A percentile compares a stretch with the other conserved stretches of the same genome.
Conservation (phyloP, 192 early-diverging fungal species). For the Neocallimastix lanati region DNA sequence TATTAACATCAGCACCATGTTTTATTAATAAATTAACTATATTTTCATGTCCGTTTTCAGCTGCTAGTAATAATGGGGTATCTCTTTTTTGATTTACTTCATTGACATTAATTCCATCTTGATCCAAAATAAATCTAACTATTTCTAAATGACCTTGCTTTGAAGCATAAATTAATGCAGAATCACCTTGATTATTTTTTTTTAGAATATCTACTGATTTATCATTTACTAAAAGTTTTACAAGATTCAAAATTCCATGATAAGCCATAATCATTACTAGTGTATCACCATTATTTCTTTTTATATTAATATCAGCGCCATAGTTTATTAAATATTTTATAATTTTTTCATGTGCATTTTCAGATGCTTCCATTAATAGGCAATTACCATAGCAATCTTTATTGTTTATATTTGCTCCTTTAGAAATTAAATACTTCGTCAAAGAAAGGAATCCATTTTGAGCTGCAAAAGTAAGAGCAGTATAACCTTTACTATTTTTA, state of each 20-base stretch:
- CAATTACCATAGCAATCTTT: background rate
- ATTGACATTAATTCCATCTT: background rate
- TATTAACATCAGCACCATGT: background rate
- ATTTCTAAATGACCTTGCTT: background rate
- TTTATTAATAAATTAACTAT: background rate
- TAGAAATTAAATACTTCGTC: background rate
- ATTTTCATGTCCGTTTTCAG: background rate
- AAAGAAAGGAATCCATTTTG: background rate
- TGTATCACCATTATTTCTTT: background rate
- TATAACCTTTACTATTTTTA: background rate
- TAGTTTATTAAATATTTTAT: background rate
- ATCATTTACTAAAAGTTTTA: background rate
- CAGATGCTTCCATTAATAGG: background rate
- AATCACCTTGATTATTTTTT: background rate
- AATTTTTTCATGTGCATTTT: background rate
- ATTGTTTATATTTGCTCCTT: background rate
- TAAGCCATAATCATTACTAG: background rate
- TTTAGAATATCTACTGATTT: background rate
- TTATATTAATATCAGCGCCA: background rate
- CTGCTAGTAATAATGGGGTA: background rate
- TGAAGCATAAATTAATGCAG: background rate
- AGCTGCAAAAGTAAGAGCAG: background rate
- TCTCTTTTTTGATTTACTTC: background rate
- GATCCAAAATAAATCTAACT: background rate
- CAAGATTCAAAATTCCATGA: background rate